Evolutionary conservation across 257 asterid genomes (phyloP), one percentile per base, ranked within the genome.

Genomic region (Prunella vulgaris): DNA sequence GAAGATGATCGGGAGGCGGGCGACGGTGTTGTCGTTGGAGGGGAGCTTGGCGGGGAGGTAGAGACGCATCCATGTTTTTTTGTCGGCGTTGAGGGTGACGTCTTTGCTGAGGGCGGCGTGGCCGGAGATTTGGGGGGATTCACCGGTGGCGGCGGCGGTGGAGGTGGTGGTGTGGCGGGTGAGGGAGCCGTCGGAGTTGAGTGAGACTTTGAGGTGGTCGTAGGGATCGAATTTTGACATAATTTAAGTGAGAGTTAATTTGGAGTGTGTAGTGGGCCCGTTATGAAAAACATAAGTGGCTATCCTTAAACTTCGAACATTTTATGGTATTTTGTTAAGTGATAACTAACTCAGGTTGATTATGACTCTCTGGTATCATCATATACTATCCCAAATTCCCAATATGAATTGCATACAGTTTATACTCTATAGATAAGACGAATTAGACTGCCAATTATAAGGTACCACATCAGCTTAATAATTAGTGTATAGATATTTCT

Each of bases 151-250:
- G 33, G 87, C 78, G 27, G 81, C 42, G 67, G 78, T 68, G 2
- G 98, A 90, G 35, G 77, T 79, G 38, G 66, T 68, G 68, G 68
- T 1, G 78, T 44, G 75, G 27, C 98, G 96, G 20, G 89, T 87
- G 75, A 92, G 85, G 2, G 86, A 35, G 30, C 96, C 98, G 74
- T 89, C 89, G 52, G 80, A 58, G 66, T 89, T 86, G 42, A 81
- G 77, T 51, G 84, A 25, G 12, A 87, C 70, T 17, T 74, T 74
- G 20, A 86, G 75, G 66, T 89, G 95, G 14, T 86, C 84, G 62
- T 82, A 92, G 17, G 98, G 90, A 75, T 92, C 96, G 76, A 89
- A 81, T 79, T 79, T 85, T 17, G 95, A 84, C 88, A 88, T 76
- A 21, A 10, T 72, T 40, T 27, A 15, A 21, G 0, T 24, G 60